These are phyloP conservation scores for Pistacia vera DNA, from an alignment of 345 rosid genomes.

Conservation along the genomic window DNA sequence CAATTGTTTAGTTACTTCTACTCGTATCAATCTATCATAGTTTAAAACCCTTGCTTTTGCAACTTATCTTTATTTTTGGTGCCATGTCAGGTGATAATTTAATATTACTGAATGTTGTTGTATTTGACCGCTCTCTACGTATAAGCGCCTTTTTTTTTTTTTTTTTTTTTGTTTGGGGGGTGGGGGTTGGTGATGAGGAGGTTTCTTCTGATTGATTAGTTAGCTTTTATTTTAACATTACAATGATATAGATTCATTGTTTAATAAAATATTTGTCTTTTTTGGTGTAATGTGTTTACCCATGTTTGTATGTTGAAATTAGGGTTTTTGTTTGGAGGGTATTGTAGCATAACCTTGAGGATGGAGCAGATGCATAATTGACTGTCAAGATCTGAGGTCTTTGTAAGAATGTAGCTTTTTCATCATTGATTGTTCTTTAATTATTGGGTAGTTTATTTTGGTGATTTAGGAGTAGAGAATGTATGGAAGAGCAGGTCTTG, in stretches of 20 bases:
- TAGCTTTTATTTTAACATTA: neutral
- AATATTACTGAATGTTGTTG: too few species aligned
- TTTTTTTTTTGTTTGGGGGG: too few species aligned
- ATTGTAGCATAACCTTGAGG: slow-evolving; percentile 9
- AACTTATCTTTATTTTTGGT: too few species aligned
- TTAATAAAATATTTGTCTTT: neutral
- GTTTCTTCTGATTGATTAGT: too few species aligned
- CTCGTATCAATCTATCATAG: too few species aligned
- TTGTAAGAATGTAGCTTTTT: neutral
- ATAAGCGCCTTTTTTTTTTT: too few species aligned
- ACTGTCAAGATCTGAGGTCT: neutral
- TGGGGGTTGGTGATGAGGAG: too few species aligned
- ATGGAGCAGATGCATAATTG: neutral
- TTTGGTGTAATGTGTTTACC: neutral
- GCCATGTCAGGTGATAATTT: too few species aligned
- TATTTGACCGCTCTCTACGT: too few species aligned
- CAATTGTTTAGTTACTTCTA: too few species aligned
- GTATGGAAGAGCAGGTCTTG: slow-evolving; percentile 93
- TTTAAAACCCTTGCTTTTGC: too few species aligned
- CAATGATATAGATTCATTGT: neutral
- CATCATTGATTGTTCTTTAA: neutral
- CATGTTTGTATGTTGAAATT: neutral
- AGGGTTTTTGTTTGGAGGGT: slow-evolving; percentile 10
- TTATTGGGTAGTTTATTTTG: neutral
- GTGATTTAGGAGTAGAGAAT: slow-evolving; percentile 38